Base-by-base conservation (phyloP, 257 asterid species). In the Galeopsis tetrahit region DNA sequence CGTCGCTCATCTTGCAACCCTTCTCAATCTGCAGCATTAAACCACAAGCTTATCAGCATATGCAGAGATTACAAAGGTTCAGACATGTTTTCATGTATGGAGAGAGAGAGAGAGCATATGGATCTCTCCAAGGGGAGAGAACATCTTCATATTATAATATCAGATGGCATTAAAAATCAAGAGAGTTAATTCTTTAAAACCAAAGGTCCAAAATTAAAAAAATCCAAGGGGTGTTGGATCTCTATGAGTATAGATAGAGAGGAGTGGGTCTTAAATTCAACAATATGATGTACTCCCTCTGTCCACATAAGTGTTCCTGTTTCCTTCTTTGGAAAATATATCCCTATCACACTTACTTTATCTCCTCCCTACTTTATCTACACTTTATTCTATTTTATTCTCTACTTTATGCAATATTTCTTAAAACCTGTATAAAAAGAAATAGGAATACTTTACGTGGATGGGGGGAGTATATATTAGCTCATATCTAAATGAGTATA, bases 1-100 rank as follows among this genome's bases (percentile, higher is more conserved):
- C 74, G 63, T 28, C 64, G 17, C 66, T 60, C 71, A 71, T 11
- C 63, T 14, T 34, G 32, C 11, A 35, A 38, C 6, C 32, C 44
- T 67, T 38, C 72, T 11, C 76, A 57, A 75, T 60, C 85, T 82
- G 83, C 79, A 69, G 28, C 66, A 73, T 57, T 8, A 61, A 75
- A 21, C 28, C 28, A 21, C 28, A 67, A 57, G 39, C 42, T 39
- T 34, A 44, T 42, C 32, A 68, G 72, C 9, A 3, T 11, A 60
- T 51, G 11, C 28, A 43, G 21, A 21, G 4, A 62, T 35, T 8
- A 13, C 14, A 1, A 51, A 6, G 17, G 6, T 11, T 17, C 14
- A 21, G 3, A 17, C 9, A 9, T 56, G 62, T 56, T 56, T 56
- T 4, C 9, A 4, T 53, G 59, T 3, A 6, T 17, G 34, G 33